A percentile compares a stretch with the other conserved stretches of the same genome.
These are phyloP conservation scores for Stephania cephalantha DNA, from an alignment of 164 flowering plant genomes.

Conservation along the genomic window DNA sequence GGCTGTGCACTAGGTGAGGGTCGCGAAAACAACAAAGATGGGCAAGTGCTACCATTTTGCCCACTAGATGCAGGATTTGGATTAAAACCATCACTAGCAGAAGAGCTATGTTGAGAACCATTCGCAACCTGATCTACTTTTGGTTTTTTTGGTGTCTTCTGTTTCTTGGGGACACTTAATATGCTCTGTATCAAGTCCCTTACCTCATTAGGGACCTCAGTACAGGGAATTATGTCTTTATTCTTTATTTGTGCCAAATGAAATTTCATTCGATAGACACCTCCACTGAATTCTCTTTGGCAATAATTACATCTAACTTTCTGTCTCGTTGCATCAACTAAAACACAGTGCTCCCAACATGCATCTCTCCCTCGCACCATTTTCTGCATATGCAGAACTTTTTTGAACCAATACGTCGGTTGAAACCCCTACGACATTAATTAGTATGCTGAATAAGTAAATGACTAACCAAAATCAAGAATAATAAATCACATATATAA, in stretches of 20 bases:
- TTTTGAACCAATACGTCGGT: background rate
- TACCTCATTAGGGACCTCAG: conserved; percentile 60
- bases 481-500: background rate
- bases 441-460: background rate
- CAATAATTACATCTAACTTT: conserved; percentile 75
- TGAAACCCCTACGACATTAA: background rate
- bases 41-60: conserved; percentile 51
- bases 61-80: conserved; percentile 54
- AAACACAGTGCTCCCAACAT: conserved; percentile 75
- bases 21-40: conserved; percentile 42
- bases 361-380: conserved; percentile 84
- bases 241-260: conserved; percentile 72
- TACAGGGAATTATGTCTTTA: conserved; percentile 61
- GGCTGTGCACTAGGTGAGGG: conserved; percentile 41
- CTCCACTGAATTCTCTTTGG: conserved; percentile 62
- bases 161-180: conserved; percentile 54
- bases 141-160: conserved; percentile 42
- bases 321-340: conserved; percentile 64
- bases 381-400: conserved; percentile 19
- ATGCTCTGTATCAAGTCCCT: conserved; percentile 44
- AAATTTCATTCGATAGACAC: conserved; percentile 72
- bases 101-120: conserved; percentile 57
- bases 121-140: conserved; percentile 36
- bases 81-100: conserved; percentile 53
- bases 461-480: background rate